Conservation (phyloP, 352 stramenopile genomes). For the Phytophthora syringae region DNA sequence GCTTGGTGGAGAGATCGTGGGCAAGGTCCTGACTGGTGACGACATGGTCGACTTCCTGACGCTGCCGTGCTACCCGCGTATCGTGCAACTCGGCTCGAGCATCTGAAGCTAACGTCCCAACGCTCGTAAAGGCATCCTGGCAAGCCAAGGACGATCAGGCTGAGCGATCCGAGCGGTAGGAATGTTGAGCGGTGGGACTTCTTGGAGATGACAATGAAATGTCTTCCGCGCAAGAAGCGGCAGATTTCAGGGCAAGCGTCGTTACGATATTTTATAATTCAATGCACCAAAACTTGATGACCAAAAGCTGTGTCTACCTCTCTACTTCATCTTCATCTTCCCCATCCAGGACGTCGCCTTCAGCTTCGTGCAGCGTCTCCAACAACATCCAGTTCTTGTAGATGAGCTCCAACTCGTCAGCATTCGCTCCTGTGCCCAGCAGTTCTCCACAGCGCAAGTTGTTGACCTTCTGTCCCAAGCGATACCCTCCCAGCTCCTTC, state of each 20-base stretch:
- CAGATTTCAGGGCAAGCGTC: constrained; percentile 12
- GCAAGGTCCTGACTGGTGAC: constrained; percentile 75
- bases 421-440: constrained; percentile 7
- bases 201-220: constrained; percentile 23
- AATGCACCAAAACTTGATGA: constrained; percentile 21
- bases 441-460: constrained; percentile 43
- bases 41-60: constrained; percentile 87
- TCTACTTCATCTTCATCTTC: constrained; percentile 1
- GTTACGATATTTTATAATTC: constrained; percentile 38
- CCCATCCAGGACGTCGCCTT: neutral
- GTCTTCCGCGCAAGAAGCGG: neutral
- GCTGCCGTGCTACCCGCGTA: constrained; percentile 83
- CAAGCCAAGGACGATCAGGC: constrained; percentile 31
- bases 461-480: constrained; percentile 53
- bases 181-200: constrained; percentile 42
- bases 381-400: constrained; percentile 56
- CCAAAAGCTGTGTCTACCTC: neutral
- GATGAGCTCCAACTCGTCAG: constrained; percentile 40
- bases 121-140: constrained; percentile 34
- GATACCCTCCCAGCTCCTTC: constrained; percentile 37
- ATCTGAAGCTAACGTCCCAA: constrained; percentile 67
- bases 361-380: constrained; percentile 42
- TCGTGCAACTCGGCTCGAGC: constrained; percentile 71
- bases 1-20: constrained; percentile 66
- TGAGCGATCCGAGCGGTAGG: constrained; percentile 32